Percentiles rank a stretch among this genome's conserved stretches.
Evolutionary conservation across 2,329 filamentous ascomycete genomes (phyloP).

Genomic region (Fusarium avenaceum): DNA sequence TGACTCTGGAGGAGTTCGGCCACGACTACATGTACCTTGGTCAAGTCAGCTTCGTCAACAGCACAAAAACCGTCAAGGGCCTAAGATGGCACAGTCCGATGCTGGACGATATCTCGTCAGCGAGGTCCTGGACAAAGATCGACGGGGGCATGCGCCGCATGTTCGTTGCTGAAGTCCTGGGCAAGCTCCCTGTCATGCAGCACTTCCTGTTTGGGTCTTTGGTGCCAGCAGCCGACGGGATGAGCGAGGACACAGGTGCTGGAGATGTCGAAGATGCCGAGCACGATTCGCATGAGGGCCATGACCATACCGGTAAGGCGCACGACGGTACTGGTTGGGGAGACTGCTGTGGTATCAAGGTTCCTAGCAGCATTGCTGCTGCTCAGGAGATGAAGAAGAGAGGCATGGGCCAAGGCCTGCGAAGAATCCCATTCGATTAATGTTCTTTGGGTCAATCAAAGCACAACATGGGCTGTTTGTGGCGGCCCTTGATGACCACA

Average conservation of each 20-base stretch:
- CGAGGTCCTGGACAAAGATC: constrained; percentile 91
- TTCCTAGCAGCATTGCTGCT: constrained; percentile 92
- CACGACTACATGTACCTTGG: constrained; percentile 90
- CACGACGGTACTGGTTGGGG: constrained; percentile 83
- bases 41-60: constrained; percentile 94
- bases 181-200: constrained; percentile 97
- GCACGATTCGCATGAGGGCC: constrained; percentile 70
- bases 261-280: constrained; percentile 60
- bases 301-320: constrained; percentile 71
- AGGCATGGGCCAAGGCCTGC: constrained; percentile 69
- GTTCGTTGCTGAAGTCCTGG: constrained; percentile 93
- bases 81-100: constrained; percentile 97
- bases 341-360: constrained; percentile 97
- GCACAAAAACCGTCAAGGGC: constrained; percentile 94
- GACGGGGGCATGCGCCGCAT: constrained; percentile 96
- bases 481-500: not conserved
- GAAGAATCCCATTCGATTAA: constrained; percentile 86
- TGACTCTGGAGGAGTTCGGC: constrained; percentile 88
- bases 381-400: constrained; percentile 89
- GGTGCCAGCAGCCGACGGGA: constrained; percentile 82
- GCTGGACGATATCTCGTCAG: constrained; percentile 95
- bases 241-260: constrained; percentile 76
- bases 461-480: not conserved
- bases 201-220: constrained; percentile 95
- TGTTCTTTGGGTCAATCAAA: constrained; percentile 14